A percentile compares a stretch with the other conserved stretches of the same genome.
phyloP scores from a whole-genome alignment of 768 basidiomycete genomes.

The Russula sp. region DNA sequence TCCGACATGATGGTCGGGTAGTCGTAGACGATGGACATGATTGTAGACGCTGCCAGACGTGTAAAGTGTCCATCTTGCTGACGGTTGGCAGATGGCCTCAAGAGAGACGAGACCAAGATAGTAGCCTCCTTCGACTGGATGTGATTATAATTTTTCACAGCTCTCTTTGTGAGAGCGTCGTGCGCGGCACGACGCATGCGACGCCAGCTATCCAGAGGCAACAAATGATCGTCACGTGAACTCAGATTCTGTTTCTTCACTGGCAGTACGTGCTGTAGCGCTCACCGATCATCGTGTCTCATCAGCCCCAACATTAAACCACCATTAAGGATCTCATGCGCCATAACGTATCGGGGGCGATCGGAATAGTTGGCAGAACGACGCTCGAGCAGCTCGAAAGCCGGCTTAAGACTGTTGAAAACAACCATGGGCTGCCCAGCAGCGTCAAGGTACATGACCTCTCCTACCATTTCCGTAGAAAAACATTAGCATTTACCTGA shows the following conservation, averaged over 20 bases:
- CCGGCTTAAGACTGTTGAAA: conserved; percentile 6
- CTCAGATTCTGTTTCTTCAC: no score
- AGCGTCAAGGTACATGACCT: conserved; percentile 31
- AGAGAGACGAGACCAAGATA: conserved; percentile 34
- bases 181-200: conserved; percentile 37
- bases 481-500: not conserved
- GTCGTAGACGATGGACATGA: conserved; percentile 35
- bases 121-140: conserved; percentile 36
- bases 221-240: no score
- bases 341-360: conserved; percentile 25
- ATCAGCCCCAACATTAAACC: conserved; percentile 11
- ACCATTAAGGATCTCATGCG: conserved; percentile 18
- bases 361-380: conserved; percentile 35
- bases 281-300: conserved; percentile 7
- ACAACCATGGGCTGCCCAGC: conserved; percentile 28
- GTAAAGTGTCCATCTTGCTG: conserved; percentile 36
- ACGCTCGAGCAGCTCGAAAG: conserved; percentile 32
- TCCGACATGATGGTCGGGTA: conserved; percentile 13
- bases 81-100: conserved; percentile 31
- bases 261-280: not conserved
- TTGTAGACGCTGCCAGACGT: conserved; percentile 33
- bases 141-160: conserved; percentile 30
- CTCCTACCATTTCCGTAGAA: conserved; percentile 1
- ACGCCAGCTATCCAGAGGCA: conserved; percentile 34
- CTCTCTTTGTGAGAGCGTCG: conserved; percentile 35